Percentiles rank a stretch among this genome's conserved stretches.
Conservation (phyloP, 31 red algal genomes). For the Porphyra umbilicalis region DNA sequence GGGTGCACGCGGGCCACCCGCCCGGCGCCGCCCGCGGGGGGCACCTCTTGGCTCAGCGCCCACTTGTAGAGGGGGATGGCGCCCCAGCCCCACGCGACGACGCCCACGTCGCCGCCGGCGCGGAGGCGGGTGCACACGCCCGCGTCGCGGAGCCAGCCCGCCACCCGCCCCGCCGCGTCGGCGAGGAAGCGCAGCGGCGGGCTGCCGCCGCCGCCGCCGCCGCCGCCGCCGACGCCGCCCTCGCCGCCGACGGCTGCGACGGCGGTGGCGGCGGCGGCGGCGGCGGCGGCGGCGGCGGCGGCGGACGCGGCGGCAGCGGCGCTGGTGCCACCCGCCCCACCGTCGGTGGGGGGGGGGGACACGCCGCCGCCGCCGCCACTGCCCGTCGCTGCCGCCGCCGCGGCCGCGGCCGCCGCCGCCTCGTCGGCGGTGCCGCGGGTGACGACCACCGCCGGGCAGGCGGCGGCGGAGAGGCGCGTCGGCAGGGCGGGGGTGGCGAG, state of each 20-base stretch:
- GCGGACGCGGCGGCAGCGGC: not conserved
- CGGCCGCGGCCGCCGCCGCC: not conserved
- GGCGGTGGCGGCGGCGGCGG: not conserved
- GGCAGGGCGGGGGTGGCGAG: not conserved
- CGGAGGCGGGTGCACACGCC: not conserved
- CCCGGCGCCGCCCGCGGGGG: not conserved
- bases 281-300: no score
- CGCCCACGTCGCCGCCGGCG: not conserved
- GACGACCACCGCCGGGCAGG: not conserved
- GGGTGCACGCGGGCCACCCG: not conserved
- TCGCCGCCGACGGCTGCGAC: not conserved
- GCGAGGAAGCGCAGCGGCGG: not conserved
- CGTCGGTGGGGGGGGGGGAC: no score
- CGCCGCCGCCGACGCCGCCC: no score
- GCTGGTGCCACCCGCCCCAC: not conserved
- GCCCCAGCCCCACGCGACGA: not conserved
- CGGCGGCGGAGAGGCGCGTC: not conserved
- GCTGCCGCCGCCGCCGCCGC: not conserved
- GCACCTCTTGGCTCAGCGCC: not conserved
- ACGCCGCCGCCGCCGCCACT: no score
- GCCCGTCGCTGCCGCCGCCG: not conserved
- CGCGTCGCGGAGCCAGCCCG: not conserved
- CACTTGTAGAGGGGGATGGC: not conserved
- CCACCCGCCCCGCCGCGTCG: not conserved
- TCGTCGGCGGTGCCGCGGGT: not conserved